Base-by-base conservation (phyloP, 768 basidiomycete species). In the Suillus tomentosus region DNA sequence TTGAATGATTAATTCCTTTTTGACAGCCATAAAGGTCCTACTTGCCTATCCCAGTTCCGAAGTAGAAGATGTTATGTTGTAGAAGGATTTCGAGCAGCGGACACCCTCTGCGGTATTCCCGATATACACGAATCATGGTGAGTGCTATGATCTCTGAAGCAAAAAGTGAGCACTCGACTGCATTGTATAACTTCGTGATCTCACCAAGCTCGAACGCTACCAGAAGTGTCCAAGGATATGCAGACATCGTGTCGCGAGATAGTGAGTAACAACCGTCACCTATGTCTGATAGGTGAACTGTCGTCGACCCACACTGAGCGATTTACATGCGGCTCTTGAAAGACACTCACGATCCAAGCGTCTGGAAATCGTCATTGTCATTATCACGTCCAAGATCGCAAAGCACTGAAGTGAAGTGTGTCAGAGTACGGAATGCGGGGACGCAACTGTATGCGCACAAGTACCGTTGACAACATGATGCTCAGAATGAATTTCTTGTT, bases 91-190 rank as follows among this genome's bases (percentile, higher is more conserved):
- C 34, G 36, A 54, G 34, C 11, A 54, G 19, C 5, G 7, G 19
- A 54, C 19, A 54, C 3, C 1, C 19, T 4, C 53, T n/a, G 31
- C 53, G 34, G 11, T 36, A 54, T 36, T 19, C 31, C 34, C 31
- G n/a, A 54, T 54, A 54, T 36, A 54, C 53, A 36, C 53, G 53
- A 36, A 54, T 54, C 19, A 54, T 54, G 53, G 53, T 54, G 19
- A 54, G 53, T 36, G n/a, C 34, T 36, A 54, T n/a, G 53, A 54
- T 36, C 53, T 54, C 53, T 54, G 36, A 13, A 10, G 19, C 53
- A 36, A 37, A 34, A 54, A 54, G 11, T 54, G 19, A 54, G 31
- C 19, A 54, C 19, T n/a, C 10, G 19, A 37, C 53, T 6, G 13
- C 1, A 54, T n/a, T n/a, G 31, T n/a, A 36, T 54, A 54, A 34